These are phyloP conservation scores for Telfairia occidentalis DNA, from an alignment of 331 rosid species.

Conservation along the genomic window DNA sequence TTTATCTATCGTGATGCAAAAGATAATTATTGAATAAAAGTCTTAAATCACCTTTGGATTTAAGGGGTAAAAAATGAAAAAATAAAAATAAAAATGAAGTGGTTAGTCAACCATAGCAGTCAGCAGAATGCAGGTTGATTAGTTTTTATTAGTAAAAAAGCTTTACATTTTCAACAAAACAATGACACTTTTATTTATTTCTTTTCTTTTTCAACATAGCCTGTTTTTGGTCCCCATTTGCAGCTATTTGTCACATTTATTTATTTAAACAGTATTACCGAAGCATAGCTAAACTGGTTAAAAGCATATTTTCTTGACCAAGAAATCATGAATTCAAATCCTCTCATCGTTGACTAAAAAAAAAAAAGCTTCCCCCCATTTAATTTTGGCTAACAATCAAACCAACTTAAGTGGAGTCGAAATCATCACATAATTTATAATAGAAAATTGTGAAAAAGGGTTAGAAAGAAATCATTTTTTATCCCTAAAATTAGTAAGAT, in stretches of 20 bases:
- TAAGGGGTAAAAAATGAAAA: background rate
- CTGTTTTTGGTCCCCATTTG: background rate
- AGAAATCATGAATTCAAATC: too few species aligned
- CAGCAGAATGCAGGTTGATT: slow-evolving; percentile 1
- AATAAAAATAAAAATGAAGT: background rate
- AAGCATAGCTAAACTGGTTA: too few species aligned
- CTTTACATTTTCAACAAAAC: background rate
- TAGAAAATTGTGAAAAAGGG: too few species aligned
- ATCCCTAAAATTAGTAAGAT: too few species aligned
- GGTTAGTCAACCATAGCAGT: slow-evolving; percentile 9
- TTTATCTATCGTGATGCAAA: background rate
- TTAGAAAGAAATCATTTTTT: too few species aligned
- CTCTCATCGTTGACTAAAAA: too few species aligned
- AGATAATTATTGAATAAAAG: slow-evolving; percentile 2
- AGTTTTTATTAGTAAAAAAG: background rate
- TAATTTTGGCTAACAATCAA: background rate
- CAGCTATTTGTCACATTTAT: background rate
- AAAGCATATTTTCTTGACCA: too few species aligned
- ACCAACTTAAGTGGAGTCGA: too few species aligned
- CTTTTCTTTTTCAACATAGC: background rate
- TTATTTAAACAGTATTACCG: too few species aligned
- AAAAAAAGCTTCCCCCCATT: too few species aligned
- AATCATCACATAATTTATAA: too few species aligned
- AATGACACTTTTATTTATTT: background rate
- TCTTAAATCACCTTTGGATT: background rate